Percentiles rank a stretch among this genome's conserved stretches.
Evolutionary conservation across 1,139 yeast species (phyloP).

Genomic region (Yamadazyma dushanensis): DNA sequence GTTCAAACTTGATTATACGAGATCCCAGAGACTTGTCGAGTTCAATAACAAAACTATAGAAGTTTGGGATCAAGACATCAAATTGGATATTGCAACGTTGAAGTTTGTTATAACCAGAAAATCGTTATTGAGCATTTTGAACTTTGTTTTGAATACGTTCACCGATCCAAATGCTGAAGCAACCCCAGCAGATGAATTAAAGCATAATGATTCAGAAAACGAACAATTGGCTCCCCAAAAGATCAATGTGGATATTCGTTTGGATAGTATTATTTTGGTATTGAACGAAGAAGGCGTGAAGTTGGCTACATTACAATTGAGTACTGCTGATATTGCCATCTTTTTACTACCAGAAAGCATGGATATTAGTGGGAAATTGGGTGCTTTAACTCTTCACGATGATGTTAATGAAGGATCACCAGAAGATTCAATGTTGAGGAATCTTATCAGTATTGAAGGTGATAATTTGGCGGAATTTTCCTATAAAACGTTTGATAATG

Average conservation of each 20-base stretch:
- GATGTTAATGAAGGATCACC: conserved; percentile 68
- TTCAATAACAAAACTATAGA: conserved; percentile 59
- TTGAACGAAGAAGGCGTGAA: conserved; percentile 83
- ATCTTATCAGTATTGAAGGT: conserved; percentile 78
- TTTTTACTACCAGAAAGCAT: conserved; percentile 74
- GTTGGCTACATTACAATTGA: conserved; percentile 74
- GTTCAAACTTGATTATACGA: conserved; percentile 59
- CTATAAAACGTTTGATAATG: conserved; percentile 77
- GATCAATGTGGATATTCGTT: conserved; percentile 64
- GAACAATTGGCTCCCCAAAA: conserved; percentile 66
- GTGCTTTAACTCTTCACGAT: conserved; percentile 78
- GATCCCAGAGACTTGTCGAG: conserved; percentile 63
- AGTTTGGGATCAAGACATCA: conserved; percentile 75
- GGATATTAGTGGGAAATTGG: conserved; percentile 74
- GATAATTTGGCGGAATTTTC: conserved; percentile 78
- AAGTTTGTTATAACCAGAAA: conserved; percentile 75
- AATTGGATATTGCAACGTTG: conserved; percentile 77
- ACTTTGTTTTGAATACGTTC: conserved; percentile 82
- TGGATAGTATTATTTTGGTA: conserved; percentile 74
- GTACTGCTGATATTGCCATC: conserved; percentile 69
- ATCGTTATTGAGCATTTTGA: conserved; percentile 74
- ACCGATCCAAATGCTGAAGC: conserved; percentile 76
- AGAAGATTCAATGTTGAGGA: conserved; percentile 58
- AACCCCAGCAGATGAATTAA: conserved; percentile 64
- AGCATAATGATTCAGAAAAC: conserved; percentile 60